Percentiles rank a stretch among this genome's conserved stretches.
Conservation (phyloP, 108 stramenopile species). For the Parmales sp. region DNA sequence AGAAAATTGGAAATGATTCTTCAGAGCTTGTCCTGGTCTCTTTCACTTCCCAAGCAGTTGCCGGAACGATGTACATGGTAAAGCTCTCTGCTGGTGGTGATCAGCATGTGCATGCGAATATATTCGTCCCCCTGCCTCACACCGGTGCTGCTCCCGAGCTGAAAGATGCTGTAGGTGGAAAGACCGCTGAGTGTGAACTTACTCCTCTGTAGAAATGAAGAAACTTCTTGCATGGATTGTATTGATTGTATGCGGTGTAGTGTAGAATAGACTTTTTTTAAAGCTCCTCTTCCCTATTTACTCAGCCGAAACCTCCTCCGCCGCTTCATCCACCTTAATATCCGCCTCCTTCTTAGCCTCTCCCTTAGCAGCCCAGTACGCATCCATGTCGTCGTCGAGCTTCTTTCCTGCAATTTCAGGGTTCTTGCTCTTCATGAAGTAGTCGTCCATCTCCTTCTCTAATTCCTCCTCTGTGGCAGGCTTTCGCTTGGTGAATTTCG, state of each 20-base stretch:
- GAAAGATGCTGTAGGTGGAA: background rate
- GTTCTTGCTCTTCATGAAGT: background rate
- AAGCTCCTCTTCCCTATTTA: background rate
- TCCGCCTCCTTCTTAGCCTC: background rate
- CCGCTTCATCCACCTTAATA: background rate
- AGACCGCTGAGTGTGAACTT: no score
- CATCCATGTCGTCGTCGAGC: constrained; percentile 11
- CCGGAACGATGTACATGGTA: background rate
- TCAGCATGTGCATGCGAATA: background rate
- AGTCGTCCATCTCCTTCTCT: constrained; percentile 11
- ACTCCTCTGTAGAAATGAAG: no score
- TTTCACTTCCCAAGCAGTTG: background rate
- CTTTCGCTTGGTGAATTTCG: no score
- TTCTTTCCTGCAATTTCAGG: background rate
- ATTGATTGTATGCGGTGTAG: no score
- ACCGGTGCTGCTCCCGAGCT: background rate
- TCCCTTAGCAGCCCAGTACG: constrained; percentile 3
- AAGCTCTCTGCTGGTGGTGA: background rate
- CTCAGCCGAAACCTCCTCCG: background rate
- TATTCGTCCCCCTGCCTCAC: constrained; percentile 4
- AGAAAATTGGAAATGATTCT: no score
- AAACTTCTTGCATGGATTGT: no score
- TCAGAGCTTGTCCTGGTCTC: no score
- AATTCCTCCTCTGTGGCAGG: no score
- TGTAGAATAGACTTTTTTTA: no score